These are phyloP conservation scores for Tritrichomonas musculus DNA, from an alignment of 208 protist genomes.

Conservation along the genomic window DNA sequence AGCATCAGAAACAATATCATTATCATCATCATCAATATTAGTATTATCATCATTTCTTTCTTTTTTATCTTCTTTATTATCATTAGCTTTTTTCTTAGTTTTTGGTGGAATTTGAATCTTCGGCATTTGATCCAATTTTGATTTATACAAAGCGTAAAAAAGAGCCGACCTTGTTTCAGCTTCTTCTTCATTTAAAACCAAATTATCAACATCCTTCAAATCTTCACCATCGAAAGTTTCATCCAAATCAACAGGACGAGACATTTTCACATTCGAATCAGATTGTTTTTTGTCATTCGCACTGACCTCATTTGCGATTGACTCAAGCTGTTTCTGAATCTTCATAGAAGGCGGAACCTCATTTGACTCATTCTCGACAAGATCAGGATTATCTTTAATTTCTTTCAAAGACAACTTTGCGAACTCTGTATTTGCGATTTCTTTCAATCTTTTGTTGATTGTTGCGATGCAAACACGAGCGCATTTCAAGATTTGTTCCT, in stretches of 20 bases:
- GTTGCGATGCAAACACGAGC: background rate
- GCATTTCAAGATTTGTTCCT: background rate
- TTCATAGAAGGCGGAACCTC: background rate
- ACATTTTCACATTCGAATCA: too few species aligned
- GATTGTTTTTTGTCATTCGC: too few species aligned
- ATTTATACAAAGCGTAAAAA: background rate
- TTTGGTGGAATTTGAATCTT: background rate
- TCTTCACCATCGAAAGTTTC: background rate
- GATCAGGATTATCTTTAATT: background rate
- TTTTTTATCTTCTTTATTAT: too few species aligned
- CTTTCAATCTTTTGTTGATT: background rate
- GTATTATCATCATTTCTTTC: too few species aligned
- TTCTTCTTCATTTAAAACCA: background rate
- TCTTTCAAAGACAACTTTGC: background rate
- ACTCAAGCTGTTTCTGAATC: background rate
- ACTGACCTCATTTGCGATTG: background rate
- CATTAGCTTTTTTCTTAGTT: background rate
- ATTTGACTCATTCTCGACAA: background rate
- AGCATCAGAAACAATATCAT: too few species aligned
- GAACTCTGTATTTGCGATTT: background rate
- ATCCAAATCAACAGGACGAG: too few species aligned
- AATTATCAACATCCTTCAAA: background rate
- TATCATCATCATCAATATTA: too few species aligned
- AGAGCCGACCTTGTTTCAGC: background rate
- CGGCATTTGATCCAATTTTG: background rate